Evolutionary conservation across 352 stramenopile species (phyloP).

Genomic region (Phytophthora europaea): DNA sequence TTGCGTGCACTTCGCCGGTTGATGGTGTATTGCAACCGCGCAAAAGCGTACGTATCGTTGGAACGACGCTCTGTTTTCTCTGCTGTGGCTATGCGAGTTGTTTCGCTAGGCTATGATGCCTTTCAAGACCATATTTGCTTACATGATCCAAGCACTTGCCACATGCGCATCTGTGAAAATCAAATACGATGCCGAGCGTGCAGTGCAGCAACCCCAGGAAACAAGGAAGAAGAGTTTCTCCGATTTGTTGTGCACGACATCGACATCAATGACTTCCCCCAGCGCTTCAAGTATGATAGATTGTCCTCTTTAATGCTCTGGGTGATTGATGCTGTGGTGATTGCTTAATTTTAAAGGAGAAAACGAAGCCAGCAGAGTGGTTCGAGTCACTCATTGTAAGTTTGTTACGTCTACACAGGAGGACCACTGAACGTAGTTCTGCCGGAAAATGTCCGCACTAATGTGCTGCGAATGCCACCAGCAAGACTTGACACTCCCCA

Average conservation of each 20-base stretch:
- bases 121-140: slow-evolving; percentile 57
- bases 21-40: slow-evolving; percentile 39
- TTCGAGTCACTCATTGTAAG: not conserved
- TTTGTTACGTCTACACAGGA: slow-evolving; percentile 8
- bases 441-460: slow-evolving; percentile 44
- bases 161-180: slow-evolving; percentile 29
- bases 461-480: slow-evolving; percentile 40
- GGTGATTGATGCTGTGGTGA: slow-evolving; percentile 49
- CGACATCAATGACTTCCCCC: slow-evolving; percentile 33
- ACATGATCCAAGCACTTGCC: slow-evolving; percentile 37
- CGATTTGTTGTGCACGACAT: slow-evolving; percentile 46
- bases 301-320: slow-evolving; percentile 59
- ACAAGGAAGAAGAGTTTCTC: slow-evolving; percentile 12
- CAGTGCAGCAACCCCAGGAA: not conserved
- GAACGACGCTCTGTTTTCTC: slow-evolving; percentile 76
- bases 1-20: slow-evolving; percentile 48
- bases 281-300: slow-evolving; percentile 56
- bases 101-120: slow-evolving; percentile 66
- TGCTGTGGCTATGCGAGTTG: slow-evolving; percentile 47
- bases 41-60: slow-evolving; percentile 44
- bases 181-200: slow-evolving; percentile 42
- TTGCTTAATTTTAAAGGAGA: not conserved
- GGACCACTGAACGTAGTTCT: slow-evolving; percentile 19
- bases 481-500: slow-evolving; percentile 38
- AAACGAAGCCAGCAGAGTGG: not conserved